Evolutionary conservation across 129 eudicot genomes (phyloP).

Genomic region (Flaveria bidentis): DNA sequence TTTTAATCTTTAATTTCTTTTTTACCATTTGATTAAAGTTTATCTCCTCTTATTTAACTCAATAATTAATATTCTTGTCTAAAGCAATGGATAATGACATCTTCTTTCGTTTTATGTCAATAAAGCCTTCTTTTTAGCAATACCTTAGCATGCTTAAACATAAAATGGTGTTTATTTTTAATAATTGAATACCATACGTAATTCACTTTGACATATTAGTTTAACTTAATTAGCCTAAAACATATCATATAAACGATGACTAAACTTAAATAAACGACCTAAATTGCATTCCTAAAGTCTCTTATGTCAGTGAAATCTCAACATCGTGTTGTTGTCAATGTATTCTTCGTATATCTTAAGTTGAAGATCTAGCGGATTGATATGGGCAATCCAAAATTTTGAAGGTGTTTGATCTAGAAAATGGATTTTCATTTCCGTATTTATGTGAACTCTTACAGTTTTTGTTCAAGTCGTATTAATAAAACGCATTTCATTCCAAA

Average conservation of each 20-base stretch:
- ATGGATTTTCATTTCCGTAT: background rate
- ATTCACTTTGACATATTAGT: background rate
- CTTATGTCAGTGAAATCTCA: background rate
- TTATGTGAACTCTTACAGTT: too few relatives aligned
- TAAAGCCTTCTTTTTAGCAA: background rate
- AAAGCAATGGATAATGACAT: background rate
- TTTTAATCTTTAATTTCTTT: background rate
- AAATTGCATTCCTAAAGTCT: background rate
- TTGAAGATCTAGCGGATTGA: background rate
- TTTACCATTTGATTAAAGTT: background rate
- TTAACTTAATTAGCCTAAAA: background rate
- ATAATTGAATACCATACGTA: background rate
- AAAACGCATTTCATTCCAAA: background rate
- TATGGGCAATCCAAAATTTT: background rate
- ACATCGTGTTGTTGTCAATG: too few relatives aligned
- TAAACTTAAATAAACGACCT: background rate
- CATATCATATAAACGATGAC: background rate
- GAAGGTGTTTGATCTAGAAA: background rate
- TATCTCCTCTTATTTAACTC: background rate
- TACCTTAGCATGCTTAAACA: background rate
- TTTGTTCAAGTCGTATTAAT: too few relatives aligned
- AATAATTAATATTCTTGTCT: background rate
- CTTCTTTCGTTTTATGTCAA: background rate
- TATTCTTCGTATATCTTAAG: background rate
- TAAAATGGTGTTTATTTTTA: background rate